Evolutionary conservation across 164 flowering plant species (phyloP), one percentile per base, ranked within the genome.

Genomic region (Paratinospora sagittata): DNA sequence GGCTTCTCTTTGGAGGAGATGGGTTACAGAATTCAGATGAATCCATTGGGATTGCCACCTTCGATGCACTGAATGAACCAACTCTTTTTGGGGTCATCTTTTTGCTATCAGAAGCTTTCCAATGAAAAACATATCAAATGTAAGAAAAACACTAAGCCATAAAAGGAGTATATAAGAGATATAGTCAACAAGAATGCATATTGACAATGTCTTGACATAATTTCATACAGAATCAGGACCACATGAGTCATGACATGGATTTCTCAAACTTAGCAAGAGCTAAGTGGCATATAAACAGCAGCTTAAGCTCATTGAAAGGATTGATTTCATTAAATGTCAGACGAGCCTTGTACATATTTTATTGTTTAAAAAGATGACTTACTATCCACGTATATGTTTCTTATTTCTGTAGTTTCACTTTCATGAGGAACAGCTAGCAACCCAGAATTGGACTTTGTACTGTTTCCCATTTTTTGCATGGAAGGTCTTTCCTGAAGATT

Each of bases 381-480:
- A 90, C 97, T 78, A 70, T 89, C 93, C 26, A 90, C 81, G 71
- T 89, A 87, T 74, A 90, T 90, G 72, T 80, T 88, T 75, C 86
- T 88, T 77, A 88, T 87, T 63, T 87, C 96, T 71, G 86, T 86
- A 8, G 79, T 78, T 47, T 86, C 90, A 75, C 74, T 66, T 63
- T 84, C 92, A 24, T 85, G 80, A 66, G 85, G 81, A 58, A 27
- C 49, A 58, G 80, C 68, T 57, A 73, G 82, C 65, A 73, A n/a
- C 27, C 66, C 77, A 33, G 80, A 52, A 76, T 58, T 71, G 37
- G 82, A 74, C 70, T 80, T 85, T 64, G 63, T 26, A 71, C 43
- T 64, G 72, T 70, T 75, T 58, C 77, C 82, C 68, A 52, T 63
- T 60, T 73, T 80, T 37, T 70, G 76, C 10, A 64, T 27, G 73